Conservation (phyloP, 495 filamentous ascomycete genomes). For the Hypoxylon subgilvum region DNA sequence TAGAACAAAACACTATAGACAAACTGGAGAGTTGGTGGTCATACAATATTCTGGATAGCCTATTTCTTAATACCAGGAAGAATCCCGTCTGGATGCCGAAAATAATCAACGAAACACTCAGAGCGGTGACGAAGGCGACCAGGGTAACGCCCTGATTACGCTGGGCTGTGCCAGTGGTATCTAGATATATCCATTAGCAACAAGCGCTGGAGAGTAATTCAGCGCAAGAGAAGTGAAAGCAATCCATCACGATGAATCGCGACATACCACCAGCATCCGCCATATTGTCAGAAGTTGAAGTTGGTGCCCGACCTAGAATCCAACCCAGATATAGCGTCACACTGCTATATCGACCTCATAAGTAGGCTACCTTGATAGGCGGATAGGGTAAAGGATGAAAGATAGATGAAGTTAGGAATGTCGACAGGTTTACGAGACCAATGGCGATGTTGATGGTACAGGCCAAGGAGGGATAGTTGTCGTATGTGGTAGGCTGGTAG, state of each 20-base stretch:
- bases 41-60: slow-evolving; percentile 83
- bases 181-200: slow-evolving; percentile 13
- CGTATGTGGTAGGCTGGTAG: neutral
- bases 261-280: slow-evolving; percentile 32
- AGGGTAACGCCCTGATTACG: slow-evolving; percentile 59
- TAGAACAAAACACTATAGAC: slow-evolving; percentile 22
- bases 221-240: neutral
- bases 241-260: neutral
- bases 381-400: neutral
- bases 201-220: neutral
- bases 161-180: slow-evolving; percentile 48
- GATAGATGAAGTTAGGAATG: neutral
- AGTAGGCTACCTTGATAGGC: neutral
- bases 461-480: too few species aligned
- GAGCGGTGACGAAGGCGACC: slow-evolving; percentile 75
- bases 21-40: neutral
- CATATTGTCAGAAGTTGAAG: slow-evolving; percentile 20
- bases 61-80: slow-evolving; percentile 79
- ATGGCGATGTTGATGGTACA: slow-evolving; percentile 9
- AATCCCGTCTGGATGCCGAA: slow-evolving; percentile 79
- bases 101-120: slow-evolving; percentile 71
- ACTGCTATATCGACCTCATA: slow-evolving; percentile 16
- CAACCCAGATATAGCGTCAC: slow-evolving; percentile 8
- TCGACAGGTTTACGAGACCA: neutral
- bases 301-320: slow-evolving; percentile 15